Evolutionary conservation across 148 eudicot genomes (phyloP).

Genomic region (Camellia japonica): DNA sequence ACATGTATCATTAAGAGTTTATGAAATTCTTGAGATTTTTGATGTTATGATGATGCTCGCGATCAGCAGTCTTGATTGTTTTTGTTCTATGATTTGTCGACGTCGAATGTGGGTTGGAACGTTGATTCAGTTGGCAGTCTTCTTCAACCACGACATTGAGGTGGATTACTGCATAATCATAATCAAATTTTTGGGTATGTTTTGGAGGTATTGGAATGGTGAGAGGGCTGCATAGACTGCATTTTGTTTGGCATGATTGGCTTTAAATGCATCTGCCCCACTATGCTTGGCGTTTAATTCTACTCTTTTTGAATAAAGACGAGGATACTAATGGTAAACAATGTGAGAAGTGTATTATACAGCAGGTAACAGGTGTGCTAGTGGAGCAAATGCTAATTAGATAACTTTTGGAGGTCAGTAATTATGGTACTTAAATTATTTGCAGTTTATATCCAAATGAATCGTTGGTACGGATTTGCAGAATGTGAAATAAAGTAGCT

Average conservation of each 20-base stretch:
- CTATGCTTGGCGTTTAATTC: neutral
- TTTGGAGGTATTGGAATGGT: neutral
- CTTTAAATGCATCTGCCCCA: slow-evolving; percentile 1
- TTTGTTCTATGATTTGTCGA: neutral
- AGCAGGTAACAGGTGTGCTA: neutral
- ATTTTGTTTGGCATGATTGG: neutral
- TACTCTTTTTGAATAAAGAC: too few relatives aligned
- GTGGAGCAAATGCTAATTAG: neutral
- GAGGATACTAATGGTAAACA: neutral
- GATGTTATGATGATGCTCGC: neutral
- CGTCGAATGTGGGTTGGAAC: neutral
- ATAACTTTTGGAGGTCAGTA: neutral
- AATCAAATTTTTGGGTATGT: neutral
- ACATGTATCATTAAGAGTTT: neutral
- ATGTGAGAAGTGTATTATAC: neutral
- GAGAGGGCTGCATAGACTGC: neutral
- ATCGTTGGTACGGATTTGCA: neutral
- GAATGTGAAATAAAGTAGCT: neutral
- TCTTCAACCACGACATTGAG: neutral
- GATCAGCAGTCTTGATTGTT: neutral
- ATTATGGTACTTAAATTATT: neutral
- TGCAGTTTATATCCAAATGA: neutral
- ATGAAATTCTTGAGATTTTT: neutral
- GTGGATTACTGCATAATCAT: neutral
- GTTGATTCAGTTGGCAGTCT: neutral